Conservation (phyloP, 2,329 filamentous ascomycete species). For the Sporothrix curviconia region DNA sequence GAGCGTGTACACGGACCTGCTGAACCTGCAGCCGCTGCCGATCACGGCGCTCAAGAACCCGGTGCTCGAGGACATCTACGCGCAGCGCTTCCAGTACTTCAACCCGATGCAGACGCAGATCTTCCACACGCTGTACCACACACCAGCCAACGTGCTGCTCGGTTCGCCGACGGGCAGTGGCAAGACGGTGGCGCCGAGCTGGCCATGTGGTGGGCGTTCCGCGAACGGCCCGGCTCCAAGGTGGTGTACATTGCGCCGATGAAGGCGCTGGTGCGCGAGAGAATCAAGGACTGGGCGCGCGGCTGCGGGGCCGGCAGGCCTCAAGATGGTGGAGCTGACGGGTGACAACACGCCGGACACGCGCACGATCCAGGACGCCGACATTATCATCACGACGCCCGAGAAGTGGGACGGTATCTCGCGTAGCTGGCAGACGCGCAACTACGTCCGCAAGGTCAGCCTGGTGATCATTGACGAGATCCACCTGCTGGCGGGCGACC, state of each 20-base stretch:
- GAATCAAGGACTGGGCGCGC: slow-evolving; percentile 89
- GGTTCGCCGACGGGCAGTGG: slow-evolving; percentile 96
- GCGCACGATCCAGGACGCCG: slow-evolving; percentile 86
- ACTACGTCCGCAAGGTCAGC: slow-evolving; percentile 90
- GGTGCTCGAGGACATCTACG: slow-evolving; percentile 80
- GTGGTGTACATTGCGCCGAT: slow-evolving; percentile 99
- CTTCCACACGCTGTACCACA: slow-evolving; percentile 94
- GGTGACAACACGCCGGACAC: slow-evolving; percentile 95
- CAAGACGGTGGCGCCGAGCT: slow-evolving; percentile 92
- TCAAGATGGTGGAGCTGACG: slow-evolving; percentile 91
- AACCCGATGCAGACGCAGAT: slow-evolving; percentile 99
- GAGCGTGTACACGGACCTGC: slow-evolving; percentile 89
- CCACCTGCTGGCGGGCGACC: slow-evolving; percentile 90
- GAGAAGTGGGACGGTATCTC: slow-evolving; percentile 99
- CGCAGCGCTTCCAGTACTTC: slow-evolving; percentile 85
- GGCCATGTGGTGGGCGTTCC: slow-evolving; percentile 99
- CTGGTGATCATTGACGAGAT: slow-evolving; percentile 99
- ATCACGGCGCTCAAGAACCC: slow-evolving; percentile 84
- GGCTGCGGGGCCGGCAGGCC: slow-evolving; percentile 72
- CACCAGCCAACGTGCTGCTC: slow-evolving; percentile 81
- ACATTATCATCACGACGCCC: slow-evolving; percentile 98
- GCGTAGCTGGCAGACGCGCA: slow-evolving; percentile 95
- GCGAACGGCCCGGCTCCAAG: slow-evolving; percentile 88
- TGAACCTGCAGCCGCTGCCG: slow-evolving; percentile 84
- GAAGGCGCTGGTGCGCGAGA: slow-evolving; percentile 95